Evolutionary conservation across 2,329 filamentous ascomycete genomes (phyloP), one percentile per base, ranked within the genome.

Genomic region (Aspergillus ibericus): DNA sequence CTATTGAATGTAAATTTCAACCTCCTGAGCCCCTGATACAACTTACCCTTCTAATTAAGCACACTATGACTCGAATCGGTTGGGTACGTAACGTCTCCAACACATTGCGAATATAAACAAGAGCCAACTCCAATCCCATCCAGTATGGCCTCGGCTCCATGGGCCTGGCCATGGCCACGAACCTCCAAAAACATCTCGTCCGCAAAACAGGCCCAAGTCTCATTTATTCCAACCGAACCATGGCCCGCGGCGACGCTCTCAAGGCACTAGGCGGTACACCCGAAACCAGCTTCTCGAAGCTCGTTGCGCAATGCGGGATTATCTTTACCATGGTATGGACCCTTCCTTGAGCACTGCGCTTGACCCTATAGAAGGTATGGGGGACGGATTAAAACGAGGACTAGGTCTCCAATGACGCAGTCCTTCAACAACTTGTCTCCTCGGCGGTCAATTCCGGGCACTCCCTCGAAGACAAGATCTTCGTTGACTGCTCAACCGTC

Each of bases 401-500:
- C 64, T 16, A 75, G 66, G 70, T 79, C 50, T 75, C 75, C 53
- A 76, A 80, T 57, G 77, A 79, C 65, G 55, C 71, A 2, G 76
- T 77, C 20, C 70, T 78, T 2, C 58, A 72, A 55, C 64, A 63
- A 4, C 63, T 77, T 0, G 62, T 72, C 51, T 66, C 67, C 13
- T 65, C 69, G 5, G 68, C 67, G 1, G 52, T 68, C 48, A 65
- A 56, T 36, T 69, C 62, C 3, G 67, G 66, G 4, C 64, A 67
- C 13, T 66, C 71, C 0, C 67, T 90, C 34, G 81, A 81, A 29
- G 89, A 87, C 63, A 96, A 96, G 79, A 80, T 96, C 35, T 88
- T 96, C 65, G 84, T 96, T 16, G 92, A 96, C 69, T 92, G 89
- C 80, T 93, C 90, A 3, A 96, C 92, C 6, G 85, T 96, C 35